Evolutionary conservation across 2,329 filamentous ascomycete species (phyloP).

Genomic region (Alternaria sp.): DNA sequence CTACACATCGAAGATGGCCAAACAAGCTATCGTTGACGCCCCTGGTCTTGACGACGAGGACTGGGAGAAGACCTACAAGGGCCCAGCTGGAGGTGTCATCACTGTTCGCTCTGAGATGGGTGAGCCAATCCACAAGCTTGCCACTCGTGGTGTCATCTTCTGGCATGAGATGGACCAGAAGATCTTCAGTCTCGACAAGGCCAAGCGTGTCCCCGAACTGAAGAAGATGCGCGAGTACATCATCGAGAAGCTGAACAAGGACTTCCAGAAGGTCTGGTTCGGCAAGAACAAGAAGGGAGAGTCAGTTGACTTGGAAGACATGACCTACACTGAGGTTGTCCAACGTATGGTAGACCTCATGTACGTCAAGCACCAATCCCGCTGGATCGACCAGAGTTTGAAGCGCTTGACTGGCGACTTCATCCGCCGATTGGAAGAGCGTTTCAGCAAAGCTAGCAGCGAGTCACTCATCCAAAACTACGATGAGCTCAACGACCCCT

Average conservation of each 20-base stretch:
- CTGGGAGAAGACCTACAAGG: conserved; percentile 61
- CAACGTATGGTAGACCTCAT: conserved; percentile 55
- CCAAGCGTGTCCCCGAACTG: conserved; percentile 56
- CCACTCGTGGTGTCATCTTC: conserved; percentile 92
- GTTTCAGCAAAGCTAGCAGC: conserved; percentile 80
- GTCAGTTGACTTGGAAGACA: conserved; percentile 55
- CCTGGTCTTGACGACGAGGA: conserved; percentile 51
- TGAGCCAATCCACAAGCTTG: conserved; percentile 98
- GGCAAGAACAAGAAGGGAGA: conserved; percentile 52
- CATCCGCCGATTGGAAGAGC: conserved; percentile 95
- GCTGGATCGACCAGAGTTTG: conserved; percentile 68
- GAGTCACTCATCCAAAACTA: conserved; percentile 89
- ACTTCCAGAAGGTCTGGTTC: conserved; percentile 59
- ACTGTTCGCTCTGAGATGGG: conserved; percentile 99
- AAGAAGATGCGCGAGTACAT: conserved; percentile 55
- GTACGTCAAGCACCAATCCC: conserved; percentile 53
- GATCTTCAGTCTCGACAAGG: conserved; percentile 95
- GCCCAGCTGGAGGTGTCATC: conserved; percentile 88
- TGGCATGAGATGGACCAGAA: conserved; percentile 99
- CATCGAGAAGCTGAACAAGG: conserved; percentile 55
- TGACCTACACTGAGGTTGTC: conserved; percentile 57
- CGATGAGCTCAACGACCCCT: conserved; percentile 83
- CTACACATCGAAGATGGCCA: conserved; percentile 52
- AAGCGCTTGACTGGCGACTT: conserved; percentile 88
- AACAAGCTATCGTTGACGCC: conserved; percentile 54